Conservation (phyloP, 768 basidiomycete species). For the Dacryopinax primogenitus region DNA sequence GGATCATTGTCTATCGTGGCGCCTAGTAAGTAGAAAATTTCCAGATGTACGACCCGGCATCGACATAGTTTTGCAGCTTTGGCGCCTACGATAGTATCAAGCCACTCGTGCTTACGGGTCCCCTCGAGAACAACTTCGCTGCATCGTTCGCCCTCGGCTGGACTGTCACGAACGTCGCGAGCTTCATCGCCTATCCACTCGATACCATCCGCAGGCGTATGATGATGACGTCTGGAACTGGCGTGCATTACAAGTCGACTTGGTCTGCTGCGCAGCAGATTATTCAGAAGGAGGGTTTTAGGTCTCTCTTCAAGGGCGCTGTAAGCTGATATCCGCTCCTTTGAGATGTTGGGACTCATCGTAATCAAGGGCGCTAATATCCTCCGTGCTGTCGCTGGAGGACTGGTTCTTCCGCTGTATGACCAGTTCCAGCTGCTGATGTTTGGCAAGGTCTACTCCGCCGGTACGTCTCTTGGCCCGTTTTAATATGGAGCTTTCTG, state of each 20-base stretch:
- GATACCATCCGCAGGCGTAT: constrained; percentile 37
- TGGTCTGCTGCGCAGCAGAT: constrained; percentile 33
- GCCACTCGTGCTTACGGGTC: constrained; percentile 31
- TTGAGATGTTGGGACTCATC: not conserved
- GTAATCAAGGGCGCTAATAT: constrained; percentile 14
- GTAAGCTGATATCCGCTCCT: not conserved
- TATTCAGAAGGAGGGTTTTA: constrained; percentile 31
- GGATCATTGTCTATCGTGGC: constrained; percentile 35
- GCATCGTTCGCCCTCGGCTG: constrained; percentile 35
- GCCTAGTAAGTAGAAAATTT: constrained; percentile 28
- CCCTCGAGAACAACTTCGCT: constrained; percentile 31
- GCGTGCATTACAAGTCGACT: constrained; percentile 30
- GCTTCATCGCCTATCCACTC: constrained; percentile 33
- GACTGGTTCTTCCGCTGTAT: constrained; percentile 10
- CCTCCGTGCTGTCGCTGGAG: constrained; percentile 12
- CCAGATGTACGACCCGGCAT: not conserved
- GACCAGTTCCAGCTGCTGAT: constrained; percentile 12
- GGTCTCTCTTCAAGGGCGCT: constrained; percentile 26
- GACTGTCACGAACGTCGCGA: constrained; percentile 33
- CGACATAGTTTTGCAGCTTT: constrained; percentile 24
- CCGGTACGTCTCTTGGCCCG: not conserved
- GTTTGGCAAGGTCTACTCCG: constrained; percentile 12
- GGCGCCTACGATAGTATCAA: constrained; percentile 34
- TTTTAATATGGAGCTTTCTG: not conserved
- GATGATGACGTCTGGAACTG: constrained; percentile 38